These are phyloP conservation scores for Beauveria varroae DNA, from an alignment of 2,329 filamentous ascomycete genomes.

Conservation along the genomic window DNA sequence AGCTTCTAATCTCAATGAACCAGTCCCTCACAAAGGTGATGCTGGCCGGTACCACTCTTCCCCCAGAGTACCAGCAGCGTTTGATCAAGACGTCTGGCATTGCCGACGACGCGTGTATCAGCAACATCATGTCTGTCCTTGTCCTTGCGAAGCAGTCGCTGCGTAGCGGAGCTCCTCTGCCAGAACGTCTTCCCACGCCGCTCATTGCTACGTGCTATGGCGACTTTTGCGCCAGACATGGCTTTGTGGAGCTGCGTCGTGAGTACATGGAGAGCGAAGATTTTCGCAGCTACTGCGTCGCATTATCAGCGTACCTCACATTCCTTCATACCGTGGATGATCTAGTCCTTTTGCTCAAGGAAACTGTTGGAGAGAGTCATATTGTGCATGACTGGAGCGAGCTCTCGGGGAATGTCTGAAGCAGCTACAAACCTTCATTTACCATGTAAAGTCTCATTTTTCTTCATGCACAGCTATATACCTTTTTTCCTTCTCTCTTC, in stretches of 20 bases:
- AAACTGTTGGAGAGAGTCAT: constrained; percentile 33
- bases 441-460: no score
- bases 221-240: constrained; percentile 16
- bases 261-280: constrained; percentile 31
- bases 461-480: no score
- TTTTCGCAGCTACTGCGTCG: constrained; percentile 40
- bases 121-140: constrained; percentile 43
- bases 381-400: constrained; percentile 11
- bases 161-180: constrained; percentile 38
- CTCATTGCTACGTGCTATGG: constrained; percentile 30
- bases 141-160: constrained; percentile 38
- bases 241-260: constrained; percentile 22
- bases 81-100: constrained; percentile 31
- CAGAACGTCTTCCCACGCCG: constrained; percentile 39
- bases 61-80: constrained; percentile 31
- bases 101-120: constrained; percentile 35
- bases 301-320: constrained; percentile 34
- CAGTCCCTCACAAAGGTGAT: constrained; percentile 26
- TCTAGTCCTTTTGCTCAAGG: constrained; percentile 36
- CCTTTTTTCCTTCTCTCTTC: no score
- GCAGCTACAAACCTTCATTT: background rate
- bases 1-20: constrained; percentile 26
- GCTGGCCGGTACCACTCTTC: constrained; percentile 27
- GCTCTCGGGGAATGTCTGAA: background rate
- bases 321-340: constrained; percentile 37